Evolutionary conservation across 768 basidiomycete genomes (phyloP), one percentile per base, ranked within the genome.

Genomic region (Lactifluus volemus): DNA sequence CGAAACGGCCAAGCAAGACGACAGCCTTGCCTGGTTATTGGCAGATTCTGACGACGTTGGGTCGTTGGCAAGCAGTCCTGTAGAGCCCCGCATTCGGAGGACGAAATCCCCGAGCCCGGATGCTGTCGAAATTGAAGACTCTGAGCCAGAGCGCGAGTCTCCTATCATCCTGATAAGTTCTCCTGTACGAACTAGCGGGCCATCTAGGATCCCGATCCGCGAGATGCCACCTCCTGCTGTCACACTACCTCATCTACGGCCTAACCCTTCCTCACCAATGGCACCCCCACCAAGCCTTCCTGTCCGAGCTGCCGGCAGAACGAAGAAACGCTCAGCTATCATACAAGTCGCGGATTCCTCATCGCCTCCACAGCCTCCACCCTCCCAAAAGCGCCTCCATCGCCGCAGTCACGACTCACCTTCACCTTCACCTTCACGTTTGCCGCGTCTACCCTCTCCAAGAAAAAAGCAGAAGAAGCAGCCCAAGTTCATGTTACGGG

Each of bases 231-330:
- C 74, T 36, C 78, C 72, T 36, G 71, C 69, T 30, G 2, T 56
- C 25, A 68, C 73, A 49, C 78, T 70, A 68, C 70, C 60, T 64
- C 75, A 58, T 30, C 64, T 65, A 44, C 51, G 55, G 36, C 67
- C 70, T 53, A 54, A 65, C 63, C 51, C 65, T 51, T 0, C 61
- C 66, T 17, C 63, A 56, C 52, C 53, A 45, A 41, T 60, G 15
- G 58, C 70, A 2, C 79, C 80, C 1, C 68, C 73, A 39, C 69
- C 75, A 0, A 75, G 82, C 2, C 81, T 82, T 60, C 75, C 75
- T 42, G 71, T 83, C 29, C 77, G 80, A 9, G 73, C 73, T 1
- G 74, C 70, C 1, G 73, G 77, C 32, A 60, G 56, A 9, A 53
- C 53, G 2, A 73, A 71, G 66, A 73, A 70, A 56, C 69, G 71